Evolutionary conservation across 495 filamentous ascomycete species (phyloP).

Genomic region (Penicillium waksmanii): DNA sequence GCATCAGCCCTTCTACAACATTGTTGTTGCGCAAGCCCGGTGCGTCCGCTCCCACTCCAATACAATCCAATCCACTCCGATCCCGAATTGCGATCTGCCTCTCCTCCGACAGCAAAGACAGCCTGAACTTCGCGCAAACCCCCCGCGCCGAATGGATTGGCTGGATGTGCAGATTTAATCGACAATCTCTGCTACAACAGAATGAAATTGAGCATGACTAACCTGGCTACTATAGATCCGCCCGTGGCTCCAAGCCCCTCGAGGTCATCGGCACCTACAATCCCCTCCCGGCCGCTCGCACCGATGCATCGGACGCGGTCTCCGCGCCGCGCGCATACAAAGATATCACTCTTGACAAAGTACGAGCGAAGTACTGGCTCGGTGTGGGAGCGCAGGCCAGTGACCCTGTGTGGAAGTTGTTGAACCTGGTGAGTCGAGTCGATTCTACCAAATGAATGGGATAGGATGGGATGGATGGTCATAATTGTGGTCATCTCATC

Average conservation of each 20-base stretch:
- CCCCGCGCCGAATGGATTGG: background rate
- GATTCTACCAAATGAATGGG: background rate
- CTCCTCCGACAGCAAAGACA: background rate
- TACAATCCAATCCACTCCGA: background rate
- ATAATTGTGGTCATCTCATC: background rate
- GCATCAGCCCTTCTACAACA: constrained; percentile 91
- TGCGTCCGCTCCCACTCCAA: constrained; percentile 42
- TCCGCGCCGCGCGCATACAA: constrained; percentile 68
- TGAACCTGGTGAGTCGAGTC: constrained; percentile 72
- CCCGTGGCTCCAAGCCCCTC: constrained; percentile 81
- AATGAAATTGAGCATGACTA: constrained; percentile 4
- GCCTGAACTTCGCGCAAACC: background rate
- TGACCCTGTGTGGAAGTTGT: constrained; percentile 82
- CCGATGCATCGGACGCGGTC: constrained; percentile 64
- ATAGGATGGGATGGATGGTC: background rate
- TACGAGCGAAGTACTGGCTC: constrained; percentile 90
- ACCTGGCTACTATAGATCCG: constrained; percentile 47
- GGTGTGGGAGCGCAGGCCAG: constrained; percentile 95
- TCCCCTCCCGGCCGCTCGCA: constrained; percentile 72
- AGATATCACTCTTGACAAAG: constrained; percentile 83
- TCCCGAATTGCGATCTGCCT: background rate
- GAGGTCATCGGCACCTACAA: constrained; percentile 97
- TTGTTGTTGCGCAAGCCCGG: constrained; percentile 95
- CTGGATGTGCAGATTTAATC: background rate
- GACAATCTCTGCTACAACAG: background rate